Evolutionary conservation across 441 rosid species (phyloP).

Genomic region (Raphanus hybrid): DNA sequence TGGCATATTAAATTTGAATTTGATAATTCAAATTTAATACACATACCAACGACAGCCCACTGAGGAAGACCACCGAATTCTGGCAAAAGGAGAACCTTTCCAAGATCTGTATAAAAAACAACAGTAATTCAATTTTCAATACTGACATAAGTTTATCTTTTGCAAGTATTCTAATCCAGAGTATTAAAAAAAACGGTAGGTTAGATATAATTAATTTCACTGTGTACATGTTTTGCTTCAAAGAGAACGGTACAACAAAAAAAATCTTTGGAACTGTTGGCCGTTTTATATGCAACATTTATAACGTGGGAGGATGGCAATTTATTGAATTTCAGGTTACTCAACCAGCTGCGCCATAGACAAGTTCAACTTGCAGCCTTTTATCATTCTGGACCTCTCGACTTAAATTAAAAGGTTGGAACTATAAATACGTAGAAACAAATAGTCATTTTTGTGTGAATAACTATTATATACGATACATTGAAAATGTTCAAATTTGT

Average conservation of each 20-base stretch:
- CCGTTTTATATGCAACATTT: not conserved
- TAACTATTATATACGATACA: not conserved
- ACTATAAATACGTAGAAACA: not conserved
- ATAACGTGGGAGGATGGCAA: not conserved
- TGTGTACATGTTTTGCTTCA: not conserved
- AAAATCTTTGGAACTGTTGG: not conserved
- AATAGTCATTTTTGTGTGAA: not conserved
- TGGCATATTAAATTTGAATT: no score
- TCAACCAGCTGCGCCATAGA: not conserved
- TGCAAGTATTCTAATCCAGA: not conserved
- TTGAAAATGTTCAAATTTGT: not conserved
- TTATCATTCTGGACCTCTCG: not conserved
- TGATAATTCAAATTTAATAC: not conserved
- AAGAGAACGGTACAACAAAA: not conserved
- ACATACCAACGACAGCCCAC: constrained; percentile 71
- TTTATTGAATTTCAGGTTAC: not conserved
- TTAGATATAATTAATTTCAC: not conserved
- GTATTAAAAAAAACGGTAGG: not conserved
- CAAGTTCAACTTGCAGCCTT: not conserved
- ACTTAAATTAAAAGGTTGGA: not conserved
- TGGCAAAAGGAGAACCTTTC: constrained; percentile 62
- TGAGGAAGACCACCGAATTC: constrained; percentile 66
- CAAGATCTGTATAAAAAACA: constrained; percentile 50
- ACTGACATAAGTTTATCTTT: not conserved
- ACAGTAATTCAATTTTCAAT: not conserved